Evolutionary conservation across 2,329 filamentous ascomycete species (phyloP).

Genomic region (Cordyceps tenuipes): DNA sequence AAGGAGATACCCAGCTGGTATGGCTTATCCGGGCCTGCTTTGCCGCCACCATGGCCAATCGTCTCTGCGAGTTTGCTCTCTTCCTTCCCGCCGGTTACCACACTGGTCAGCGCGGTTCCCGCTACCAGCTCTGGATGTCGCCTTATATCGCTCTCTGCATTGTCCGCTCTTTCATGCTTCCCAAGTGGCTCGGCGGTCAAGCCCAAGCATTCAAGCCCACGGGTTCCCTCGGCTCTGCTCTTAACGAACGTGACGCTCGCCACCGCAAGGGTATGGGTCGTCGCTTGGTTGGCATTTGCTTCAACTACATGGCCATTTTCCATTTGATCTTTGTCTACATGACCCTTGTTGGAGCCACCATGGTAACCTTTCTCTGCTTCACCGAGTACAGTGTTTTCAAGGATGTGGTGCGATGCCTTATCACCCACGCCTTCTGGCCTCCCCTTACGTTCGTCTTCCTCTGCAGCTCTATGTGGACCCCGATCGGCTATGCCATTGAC

Average conservation of each 20-base stretch:
- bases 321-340: slow-evolving; percentile 48
- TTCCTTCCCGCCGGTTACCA: slow-evolving; percentile 52
- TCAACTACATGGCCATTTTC: slow-evolving; percentile 48
- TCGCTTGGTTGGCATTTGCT: slow-evolving; percentile 44
- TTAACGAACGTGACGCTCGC: slow-evolving; percentile 50
- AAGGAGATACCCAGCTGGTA: slow-evolving; percentile 39
- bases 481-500: slow-evolving; percentile 52
- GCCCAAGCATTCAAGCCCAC: slow-evolving; percentile 52
- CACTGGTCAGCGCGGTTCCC: slow-evolving; percentile 46
- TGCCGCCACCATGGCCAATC: slow-evolving; percentile 39
- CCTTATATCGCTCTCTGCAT: slow-evolving; percentile 52
- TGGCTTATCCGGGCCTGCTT: slow-evolving; percentile 52
- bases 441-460: slow-evolving; percentile 50
- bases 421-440: slow-evolving; percentile 56
- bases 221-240: slow-evolving; percentile 44
- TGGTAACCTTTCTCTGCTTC: slow-evolving; percentile 44
- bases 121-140: slow-evolving; percentile 55
- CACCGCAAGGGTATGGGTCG: slow-evolving; percentile 43
- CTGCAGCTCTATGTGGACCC: slow-evolving; percentile 48
- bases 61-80: slow-evolving; percentile 49
- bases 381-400: slow-evolving; percentile 27
- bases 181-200: slow-evolving; percentile 51
- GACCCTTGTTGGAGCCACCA: slow-evolving; percentile 40
- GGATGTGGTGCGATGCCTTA: slow-evolving; percentile 40
- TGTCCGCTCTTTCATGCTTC: slow-evolving; percentile 48